phyloP scores from a whole-genome alignment of 768 basidiomycete genomes.

The Macrolepiota fuliginosa region DNA sequence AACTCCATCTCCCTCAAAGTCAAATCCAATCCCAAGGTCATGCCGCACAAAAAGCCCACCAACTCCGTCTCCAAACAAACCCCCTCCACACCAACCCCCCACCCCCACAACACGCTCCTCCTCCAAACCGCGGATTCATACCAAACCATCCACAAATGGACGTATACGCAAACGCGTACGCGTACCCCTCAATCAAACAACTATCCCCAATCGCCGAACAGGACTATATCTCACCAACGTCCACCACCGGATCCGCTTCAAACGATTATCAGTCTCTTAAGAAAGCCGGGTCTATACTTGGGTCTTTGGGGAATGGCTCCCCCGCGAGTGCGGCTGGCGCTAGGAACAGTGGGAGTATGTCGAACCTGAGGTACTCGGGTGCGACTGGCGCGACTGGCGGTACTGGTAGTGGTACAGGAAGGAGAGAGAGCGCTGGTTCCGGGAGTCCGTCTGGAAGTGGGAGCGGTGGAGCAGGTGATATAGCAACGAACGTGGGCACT shows the following conservation, averaged over 20 bases:
- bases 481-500: neutral
- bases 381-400: neutral
- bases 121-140: slow-evolving; percentile 15
- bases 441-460: neutral
- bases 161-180: slow-evolving; percentile 33
- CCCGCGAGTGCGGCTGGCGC: neutral
- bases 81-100: neutral
- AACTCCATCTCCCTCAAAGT: neutral
- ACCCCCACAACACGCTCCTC: neutral
- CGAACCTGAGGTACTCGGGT: neutral
- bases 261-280: slow-evolving; percentile 17
- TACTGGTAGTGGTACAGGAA: neutral
- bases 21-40: neutral
- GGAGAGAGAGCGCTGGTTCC: neutral
- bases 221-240: slow-evolving; percentile 54
- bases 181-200: slow-evolving; percentile 37
- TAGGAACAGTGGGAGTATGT: slow-evolving; percentile 1
- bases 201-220: slow-evolving; percentile 68
- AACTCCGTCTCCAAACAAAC: neutral
- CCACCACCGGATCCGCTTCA: slow-evolving; percentile 4
- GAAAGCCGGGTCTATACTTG: slow-evolving; percentile 13
- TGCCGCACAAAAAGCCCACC: neutral
- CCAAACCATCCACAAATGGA: slow-evolving; percentile 20
- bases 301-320: neutral
- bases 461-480: neutral